Evolutionary conservation across 1,284 basidiomycete species (phyloP), one percentile per base, ranked within the genome.

Genomic region (Xerocomus amazonicus): DNA sequence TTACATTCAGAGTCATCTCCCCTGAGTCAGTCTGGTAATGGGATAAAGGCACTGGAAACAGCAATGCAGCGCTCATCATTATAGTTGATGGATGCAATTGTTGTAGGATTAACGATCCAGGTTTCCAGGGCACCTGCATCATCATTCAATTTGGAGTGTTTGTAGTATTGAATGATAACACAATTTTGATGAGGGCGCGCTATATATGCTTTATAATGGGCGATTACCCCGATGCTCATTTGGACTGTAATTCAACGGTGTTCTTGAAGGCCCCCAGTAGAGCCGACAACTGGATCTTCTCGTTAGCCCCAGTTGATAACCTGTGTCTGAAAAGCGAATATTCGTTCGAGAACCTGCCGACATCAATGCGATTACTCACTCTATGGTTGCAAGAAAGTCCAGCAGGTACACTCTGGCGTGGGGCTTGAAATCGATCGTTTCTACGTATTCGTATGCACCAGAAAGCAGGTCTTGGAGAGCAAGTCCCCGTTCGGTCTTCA

Each of bases 381-480:
- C 94, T 53, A 85, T 92, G 35, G 85, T 89, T 37, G 91, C 93
- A 31, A 92, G 73, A 59, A 94, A 87, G 65, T 99, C 97, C 16
- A 99, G 72, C 9, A 99, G 77, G 63, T 96, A 97, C 44, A 96
- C 83, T 41, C 93, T 77, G n/a, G 90, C 87, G 52, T 89, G 80
- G 6, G 87, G 77, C 43, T 93, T 90, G 56, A 98, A 78, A 41
- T 96, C 90, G 48, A 98, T 79, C 0, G 83, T 88, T 59, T 91
- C 84, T 32, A 96, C 74, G 59, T 92, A 92, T 51, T 99, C 96
- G 67, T 90, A 97, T 29, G 95, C 84, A 28, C 95, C 96, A 19
- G 83, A 80, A n/a, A 99, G 84, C 47, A 99, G 78, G 71, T 99
- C 97, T 64, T 97, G 94, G 32, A 99, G 72, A 13, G 97, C 97